A percentile compares a stretch with the other conserved stretches of the same genome.
Evolutionary conservation across 2,329 filamentous ascomycete species (phyloP).

Genomic region (Aureobasidium sp.): DNA sequence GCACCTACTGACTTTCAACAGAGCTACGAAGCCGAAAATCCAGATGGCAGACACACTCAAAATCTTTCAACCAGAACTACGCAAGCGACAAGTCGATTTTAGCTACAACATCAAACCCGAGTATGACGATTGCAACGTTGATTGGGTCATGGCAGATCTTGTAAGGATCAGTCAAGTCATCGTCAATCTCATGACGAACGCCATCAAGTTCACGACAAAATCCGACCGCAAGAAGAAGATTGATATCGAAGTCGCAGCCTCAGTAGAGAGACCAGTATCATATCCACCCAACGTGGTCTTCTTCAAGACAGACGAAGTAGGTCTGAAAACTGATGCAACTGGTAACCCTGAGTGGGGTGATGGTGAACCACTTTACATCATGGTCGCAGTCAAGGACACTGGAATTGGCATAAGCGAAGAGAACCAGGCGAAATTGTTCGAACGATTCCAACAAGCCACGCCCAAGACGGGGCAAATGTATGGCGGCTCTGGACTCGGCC

Average conservation of each 20-base stretch:
- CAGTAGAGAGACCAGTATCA: conserved; percentile 30
- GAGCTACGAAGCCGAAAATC: conserved; percentile 22
- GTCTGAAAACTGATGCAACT: conserved; percentile 36
- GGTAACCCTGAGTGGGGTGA: conserved; percentile 36
- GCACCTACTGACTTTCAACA: neutral
- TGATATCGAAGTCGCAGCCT: conserved; percentile 23
- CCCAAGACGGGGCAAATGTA: conserved; percentile 22
- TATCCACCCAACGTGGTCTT: conserved; percentile 33
- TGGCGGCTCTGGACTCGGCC: conserved; percentile 35
- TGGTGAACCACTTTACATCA: conserved; percentile 15
- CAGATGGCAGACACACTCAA: conserved; percentile 26
- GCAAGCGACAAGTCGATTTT: conserved; percentile 26
- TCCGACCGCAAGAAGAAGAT: conserved; percentile 15
- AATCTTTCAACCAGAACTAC: conserved; percentile 31
- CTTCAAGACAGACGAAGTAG: conserved; percentile 16
- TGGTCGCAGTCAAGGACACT: conserved; percentile 26
- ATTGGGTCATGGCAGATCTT: conserved; percentile 18
- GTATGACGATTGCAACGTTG: conserved; percentile 22
- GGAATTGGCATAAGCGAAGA: conserved; percentile 19
- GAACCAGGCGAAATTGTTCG: conserved; percentile 15
- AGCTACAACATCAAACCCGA: conserved; percentile 23
- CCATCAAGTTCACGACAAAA: conserved; percentile 21
- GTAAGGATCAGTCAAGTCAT: conserved; percentile 18
- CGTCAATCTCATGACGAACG: conserved; percentile 19
- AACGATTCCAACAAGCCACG: conserved; percentile 17